Percentiles rank a stretch among this genome's conserved stretches.
phyloP scores from a whole-genome alignment of 768 basidiomycete species.

The Podaxis mareebaensis region DNA sequence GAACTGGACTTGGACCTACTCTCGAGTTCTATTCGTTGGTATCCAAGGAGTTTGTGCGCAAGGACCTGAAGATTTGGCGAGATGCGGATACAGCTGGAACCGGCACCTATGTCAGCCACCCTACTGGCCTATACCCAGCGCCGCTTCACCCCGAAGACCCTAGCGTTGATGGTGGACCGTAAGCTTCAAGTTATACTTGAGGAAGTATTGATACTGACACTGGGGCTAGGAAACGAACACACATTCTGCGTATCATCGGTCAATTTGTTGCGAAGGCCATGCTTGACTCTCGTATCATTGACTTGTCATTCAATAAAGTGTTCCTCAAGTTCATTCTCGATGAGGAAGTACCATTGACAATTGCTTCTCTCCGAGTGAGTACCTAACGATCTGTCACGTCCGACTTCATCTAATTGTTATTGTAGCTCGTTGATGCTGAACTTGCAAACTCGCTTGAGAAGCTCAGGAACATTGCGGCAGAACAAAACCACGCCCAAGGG shows the following conservation, averaged over 20 bases:
- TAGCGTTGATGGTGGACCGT: constrained; percentile 75
- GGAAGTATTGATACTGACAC: constrained; percentile 11
- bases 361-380: constrained; percentile 78
- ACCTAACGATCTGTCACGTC: neutral
- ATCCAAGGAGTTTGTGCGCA: constrained; percentile 90
- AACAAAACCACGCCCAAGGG: constrained; percentile 38
- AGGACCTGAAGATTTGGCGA: constrained; percentile 89
- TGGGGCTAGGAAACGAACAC: constrained; percentile 68
- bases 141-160: constrained; percentile 75
- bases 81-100: constrained; percentile 68
- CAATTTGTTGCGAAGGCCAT: constrained; percentile 97
- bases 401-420: constrained; percentile 16
- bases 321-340: constrained; percentile 91
- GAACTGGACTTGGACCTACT: constrained; percentile 95
- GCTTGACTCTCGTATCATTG: constrained; percentile 96
- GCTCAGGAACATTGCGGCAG: constrained; percentile 65
- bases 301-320: constrained; percentile 91
- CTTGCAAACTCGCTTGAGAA: constrained; percentile 86
- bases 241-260: constrained; percentile 87
- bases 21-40: constrained; percentile 98
- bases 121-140: constrained; percentile 84
- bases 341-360: constrained; percentile 79
- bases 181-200: constrained; percentile 29
- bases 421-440: constrained; percentile 77
- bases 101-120: constrained; percentile 79